Conservation (phyloP, 495 filamentous ascomycete species). For the Penicillium chermesinum region DNA sequence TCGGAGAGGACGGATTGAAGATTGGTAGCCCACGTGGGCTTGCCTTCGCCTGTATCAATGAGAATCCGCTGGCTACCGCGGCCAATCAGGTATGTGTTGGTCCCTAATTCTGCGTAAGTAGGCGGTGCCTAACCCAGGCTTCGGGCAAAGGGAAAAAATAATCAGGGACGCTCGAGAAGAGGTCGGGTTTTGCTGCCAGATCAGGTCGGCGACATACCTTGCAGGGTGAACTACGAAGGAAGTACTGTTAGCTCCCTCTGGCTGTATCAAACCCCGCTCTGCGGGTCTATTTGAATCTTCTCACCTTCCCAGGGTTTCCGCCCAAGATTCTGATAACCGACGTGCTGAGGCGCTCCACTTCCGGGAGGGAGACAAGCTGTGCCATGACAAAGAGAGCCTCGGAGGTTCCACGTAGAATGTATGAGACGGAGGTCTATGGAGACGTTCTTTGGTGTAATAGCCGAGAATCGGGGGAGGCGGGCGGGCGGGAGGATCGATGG, state of each 20-base stretch:
- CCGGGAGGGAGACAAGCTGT: conserved; percentile 50
- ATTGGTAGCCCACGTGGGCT: conserved; percentile 51
- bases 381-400: conserved; percentile 31
- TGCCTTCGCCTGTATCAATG: conserved; percentile 76
- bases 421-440: neutral
- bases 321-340: conserved; percentile 69
- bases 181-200: no score
- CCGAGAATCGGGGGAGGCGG: neutral
- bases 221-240: conserved; percentile 43
- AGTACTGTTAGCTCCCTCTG: conserved; percentile 2
- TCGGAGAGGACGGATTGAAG: conserved; percentile 57
- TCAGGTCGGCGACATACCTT: no score
- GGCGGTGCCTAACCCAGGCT: neutral
- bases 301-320: conserved; percentile 74
- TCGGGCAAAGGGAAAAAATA: neutral
- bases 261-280: no score
- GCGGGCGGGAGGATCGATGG: neutral
- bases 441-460: neutral
- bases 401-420: neutral
- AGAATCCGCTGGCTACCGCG: conserved; percentile 61
- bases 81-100: conserved; percentile 84
- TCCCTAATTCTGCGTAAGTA: conserved; percentile 40
- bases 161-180: neutral
- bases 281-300: conserved; percentile 5
- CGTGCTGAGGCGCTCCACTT: conserved; percentile 61